Evolutionary conservation across 768 basidiomycete species (phyloP), one percentile per base, ranked within the genome.

Genomic region (Strobilomyces confusus): DNA sequence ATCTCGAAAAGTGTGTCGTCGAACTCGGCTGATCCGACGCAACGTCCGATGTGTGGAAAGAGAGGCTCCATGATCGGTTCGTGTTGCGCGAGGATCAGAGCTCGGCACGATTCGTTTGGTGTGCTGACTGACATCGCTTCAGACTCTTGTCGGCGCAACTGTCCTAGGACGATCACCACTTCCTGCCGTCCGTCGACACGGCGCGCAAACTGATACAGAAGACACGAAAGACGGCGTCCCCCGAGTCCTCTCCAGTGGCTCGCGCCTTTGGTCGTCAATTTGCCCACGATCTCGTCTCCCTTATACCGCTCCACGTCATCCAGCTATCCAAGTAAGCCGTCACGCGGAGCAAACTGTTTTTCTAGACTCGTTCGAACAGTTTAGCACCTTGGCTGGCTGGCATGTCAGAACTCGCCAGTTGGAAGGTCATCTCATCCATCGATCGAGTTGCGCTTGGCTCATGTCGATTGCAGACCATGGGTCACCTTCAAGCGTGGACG

Each of bases 301-400:
- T 80, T 51, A 80, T 87, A 58, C 89, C 89, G 0, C 78, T 87
- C 20, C 80, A n/a, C n/a, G n/a, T n/a, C n/a, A n/a, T n/a, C n/a
- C n/a, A n/a, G n/a, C n/a, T n/a, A n/a, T n/a, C 81, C 0, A 60
- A 77, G 5, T 70, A 77, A 43, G 71, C 77, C 26, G 64, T 73
- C 3, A 79, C 77, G 0, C 90, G 84, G 80, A 59, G 75, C 25
- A 70, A 73, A n/a, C 58, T 89, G 1, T 66, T 74, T 63, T 87
- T 25, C 60, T 90, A 15, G 77, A 82, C 38, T 82, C 79, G 2
- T 78, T 83, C 70, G 73, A 79, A 17, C 82, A 87, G 55, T 61
- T 83, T 8, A 73, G 69, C 45, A 55, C 71, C 2, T 66, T 89
- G 25, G 74, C 79, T 9, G 64, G 66, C 1, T n/a, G n/a, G n/a